Evolutionary conservation across 257 asterid species (phyloP), one percentile per base, ranked within the genome.

Genomic region (Solanum raphanifolium): DNA sequence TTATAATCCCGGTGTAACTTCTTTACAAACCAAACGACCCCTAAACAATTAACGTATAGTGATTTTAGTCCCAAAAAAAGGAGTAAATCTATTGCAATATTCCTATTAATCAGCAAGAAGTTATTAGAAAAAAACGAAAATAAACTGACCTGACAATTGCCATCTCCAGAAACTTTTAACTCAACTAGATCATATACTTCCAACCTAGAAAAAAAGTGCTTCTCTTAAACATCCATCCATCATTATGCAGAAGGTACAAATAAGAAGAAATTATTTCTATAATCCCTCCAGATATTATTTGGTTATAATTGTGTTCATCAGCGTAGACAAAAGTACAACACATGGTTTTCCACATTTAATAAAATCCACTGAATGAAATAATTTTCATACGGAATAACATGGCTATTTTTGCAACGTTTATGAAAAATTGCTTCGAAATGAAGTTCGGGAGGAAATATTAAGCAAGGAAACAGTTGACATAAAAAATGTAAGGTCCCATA

Each of bases 91-190:
- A 82, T 69, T 12, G 35, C 41, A 27, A 74, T 39, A 38, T 13
- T 86, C 32, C 31, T 12, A 62, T 29, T 62, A 20, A 35, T 16
- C 48, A 13, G 34, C 38, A 41, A 39, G 39, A 73, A 83, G 39
- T 62, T 60, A 31, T 34, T 55, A 39, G 43, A 34, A 39, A 43
- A 85, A 34, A 16, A 84, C 48, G 84, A 55, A 66, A 55, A 75
- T 41, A 86, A 86, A 90, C 95, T 86, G 88, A 96, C 99, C 99
- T 96, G 99, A 83, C 99, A 96, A 88, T 96, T 96, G 75, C 99
- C 99, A 89, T 96, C 99, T 90, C 99, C 99, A 31, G 93, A 89
- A 85, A 96, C 93, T 91, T 96, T 94, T 83, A 93, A 95, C 91
- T 96, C 99, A 65, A 89, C 93, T 55, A 96, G 90, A 58, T 96